These are phyloP conservation scores for Monilinia polystroma DNA, from an alignment of 2,329 filamentous ascomycete genomes.

Conservation along the genomic window DNA sequence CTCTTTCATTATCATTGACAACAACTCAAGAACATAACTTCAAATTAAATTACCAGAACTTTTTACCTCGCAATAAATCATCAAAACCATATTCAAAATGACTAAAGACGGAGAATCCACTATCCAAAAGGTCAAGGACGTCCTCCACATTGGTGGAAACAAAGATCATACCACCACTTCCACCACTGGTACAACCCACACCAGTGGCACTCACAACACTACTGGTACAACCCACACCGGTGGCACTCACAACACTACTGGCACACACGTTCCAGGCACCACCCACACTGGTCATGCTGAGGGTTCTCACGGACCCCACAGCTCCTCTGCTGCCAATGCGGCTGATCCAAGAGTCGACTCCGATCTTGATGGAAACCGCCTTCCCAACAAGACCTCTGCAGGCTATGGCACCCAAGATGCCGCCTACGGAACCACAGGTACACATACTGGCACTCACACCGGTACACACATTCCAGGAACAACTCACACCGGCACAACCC, in stretches of 20 bases:
- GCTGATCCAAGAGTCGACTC: conserved; percentile 53
- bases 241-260: conserved; percentile 22
- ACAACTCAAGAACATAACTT: background rate
- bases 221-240: conserved; percentile 22
- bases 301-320: conserved; percentile 8
- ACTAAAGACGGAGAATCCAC: conserved; percentile 38
- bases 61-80: conserved; percentile 13
- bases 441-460: conserved; percentile 8
- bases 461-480: background rate
- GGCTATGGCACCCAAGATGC: conserved; percentile 21
- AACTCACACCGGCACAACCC: background rate
- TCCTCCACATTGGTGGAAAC: conserved; percentile 35
- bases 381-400: conserved; percentile 14
- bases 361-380: conserved; percentile 42
- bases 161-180: background rate
- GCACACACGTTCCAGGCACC: conserved; percentile 12
- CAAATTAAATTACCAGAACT: background rate
- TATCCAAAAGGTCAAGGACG: conserved; percentile 50
- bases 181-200: conserved; percentile 2
- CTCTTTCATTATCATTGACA: conserved; percentile 8
- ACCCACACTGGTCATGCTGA: conserved; percentile 14
- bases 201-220: conserved; percentile 16
- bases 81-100: conserved; percentile 42
- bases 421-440: conserved; percentile 7
- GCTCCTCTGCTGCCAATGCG: conserved; percentile 40